Base-by-base conservation (phyloP, 495 filamentous ascomycete species). In the Acidiella bohemica region DNA sequence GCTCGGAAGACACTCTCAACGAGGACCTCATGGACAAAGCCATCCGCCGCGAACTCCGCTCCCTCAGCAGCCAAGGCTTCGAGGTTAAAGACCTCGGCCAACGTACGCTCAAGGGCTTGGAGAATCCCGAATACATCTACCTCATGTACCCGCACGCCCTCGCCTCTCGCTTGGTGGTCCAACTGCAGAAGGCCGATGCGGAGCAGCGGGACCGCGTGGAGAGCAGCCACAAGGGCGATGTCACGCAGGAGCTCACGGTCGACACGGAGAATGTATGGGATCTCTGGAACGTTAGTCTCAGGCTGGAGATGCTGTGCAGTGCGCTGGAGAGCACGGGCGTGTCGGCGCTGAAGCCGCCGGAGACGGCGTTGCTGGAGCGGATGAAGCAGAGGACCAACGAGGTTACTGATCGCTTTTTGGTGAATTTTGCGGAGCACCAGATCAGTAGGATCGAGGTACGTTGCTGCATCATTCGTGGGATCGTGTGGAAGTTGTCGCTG, bases 41-140 rank as follows among this genome's bases (percentile, higher is more conserved):
- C 22, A 93, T 97, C 46, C 80, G 84, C 44, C 78, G 76, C 28
- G 90, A 97, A 59, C 72, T 97, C 14, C 76, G 85, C 23, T 80
- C 81, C 11, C 68, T 99, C 17, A 85, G 76, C 46, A 84, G 78
- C 46, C 84, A 93, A 64, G 92, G 92, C 13, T 99, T 96, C 54
- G 83, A 93, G 56, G 84, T 95, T 53, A 94, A 94, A 59, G 84
- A 92, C 48, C 81, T 96, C 53, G 90, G 90, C 16, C 82, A 93
- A 53, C 75, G 76, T 29, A 94, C 90, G 52, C 65, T 99, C 24
- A 99, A 99, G 58, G 90, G 90, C 2, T 73, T 99, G 6, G 90
- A 99, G 56, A 99, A 99, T 58, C 90, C 92, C 4, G 90, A 99
- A 57, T 77, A 83, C 38, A 77, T 99, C 37, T 93, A 88, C 57